These are phyloP conservation scores for Corchorus capsularis DNA, from an alignment of 345 rosid species.

Conservation along the genomic window DNA sequence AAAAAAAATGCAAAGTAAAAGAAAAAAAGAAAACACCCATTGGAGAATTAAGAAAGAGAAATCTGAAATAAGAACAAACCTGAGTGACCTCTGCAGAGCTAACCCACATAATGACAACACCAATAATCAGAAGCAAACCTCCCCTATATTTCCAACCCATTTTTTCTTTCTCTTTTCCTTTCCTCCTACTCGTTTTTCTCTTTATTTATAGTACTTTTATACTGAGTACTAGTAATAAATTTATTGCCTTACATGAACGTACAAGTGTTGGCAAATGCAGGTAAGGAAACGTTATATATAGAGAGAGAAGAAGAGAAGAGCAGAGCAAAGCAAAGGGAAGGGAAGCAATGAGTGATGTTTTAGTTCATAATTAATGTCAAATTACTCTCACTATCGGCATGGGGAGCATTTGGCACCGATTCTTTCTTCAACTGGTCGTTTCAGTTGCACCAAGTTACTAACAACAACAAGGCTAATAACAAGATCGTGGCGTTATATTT, in stretches of 20 bases:
- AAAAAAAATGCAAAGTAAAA: background rate
- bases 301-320: background rate
- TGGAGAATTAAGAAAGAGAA: background rate
- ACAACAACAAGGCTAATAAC: background rate
- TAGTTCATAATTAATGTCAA: background rate
- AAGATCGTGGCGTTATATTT: background rate
- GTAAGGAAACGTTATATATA: background rate
- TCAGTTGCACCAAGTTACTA: background rate
- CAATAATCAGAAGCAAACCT: slow-evolving; percentile 42
- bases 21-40: too few species aligned
- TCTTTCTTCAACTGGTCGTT: background rate
- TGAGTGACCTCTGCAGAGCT: slow-evolving; percentile 56
- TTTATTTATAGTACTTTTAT: background rate
- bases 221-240: too few species aligned
- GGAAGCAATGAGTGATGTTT: background rate
- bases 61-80: slow-evolving; percentile 22
- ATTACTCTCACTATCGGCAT: background rate
- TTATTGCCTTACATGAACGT: background rate
- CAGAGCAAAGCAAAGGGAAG: background rate
- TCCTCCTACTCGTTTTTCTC: background rate
- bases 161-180: background rate
- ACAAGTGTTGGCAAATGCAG: background rate
- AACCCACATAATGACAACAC: slow-evolving; percentile 49
- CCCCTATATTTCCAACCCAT: slow-evolving; percentile 49
- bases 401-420: background rate